Base-by-base conservation (phyloP, 1,139 yeast genomes). In the Hansenula lynferdii region DNA sequence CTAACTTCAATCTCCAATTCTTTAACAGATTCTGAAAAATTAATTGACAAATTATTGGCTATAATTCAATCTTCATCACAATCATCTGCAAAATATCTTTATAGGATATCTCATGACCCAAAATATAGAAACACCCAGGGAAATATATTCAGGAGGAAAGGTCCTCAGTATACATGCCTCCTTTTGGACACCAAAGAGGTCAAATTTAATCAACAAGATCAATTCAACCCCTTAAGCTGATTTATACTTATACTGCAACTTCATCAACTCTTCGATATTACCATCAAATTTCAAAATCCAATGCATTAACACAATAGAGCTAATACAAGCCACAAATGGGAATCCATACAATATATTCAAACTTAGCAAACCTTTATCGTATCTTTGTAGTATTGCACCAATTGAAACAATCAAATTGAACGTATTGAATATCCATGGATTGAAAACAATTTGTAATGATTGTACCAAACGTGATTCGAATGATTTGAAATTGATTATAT, bases 201-300 rank as follows among this genome's bases (percentile, higher is more conserved):
- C 6, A 20, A 16, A 5, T 3, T 16, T 5, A 15, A 16, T 16
- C 5, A 27, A 8, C 4, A 7, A 16, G n/a, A 15, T 16, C 20
- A 16, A 16, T 27, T 27, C 11, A 16, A 15, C 6, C 14, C 23
- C 6, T 28, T 19, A 28, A 20, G 16, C 16, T 22, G 34, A 22
- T 23, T 31, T 31, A n/a, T 31, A 31, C 12, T 31, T 31, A 23
- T 31, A 31, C n/a, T 31, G 24, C 16, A 31, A 17, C 4, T 31
- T 31, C 5, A 10, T 18, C n/a, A 31, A 17, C 2, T 18, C 17
- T 10, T 23, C 17, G 3, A 31, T 16, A 23, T 17, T 18, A 16
- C 15, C 16, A 17, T 31, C 27, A 10, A 23, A 22, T 7, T 16
- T 28, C 4, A 31, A 17, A 2, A 31, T 23, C 34, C 27, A 31